phyloP scores from a whole-genome alignment of 1,284 basidiomycete genomes.

The Rhodotorula sp. region DNA sequence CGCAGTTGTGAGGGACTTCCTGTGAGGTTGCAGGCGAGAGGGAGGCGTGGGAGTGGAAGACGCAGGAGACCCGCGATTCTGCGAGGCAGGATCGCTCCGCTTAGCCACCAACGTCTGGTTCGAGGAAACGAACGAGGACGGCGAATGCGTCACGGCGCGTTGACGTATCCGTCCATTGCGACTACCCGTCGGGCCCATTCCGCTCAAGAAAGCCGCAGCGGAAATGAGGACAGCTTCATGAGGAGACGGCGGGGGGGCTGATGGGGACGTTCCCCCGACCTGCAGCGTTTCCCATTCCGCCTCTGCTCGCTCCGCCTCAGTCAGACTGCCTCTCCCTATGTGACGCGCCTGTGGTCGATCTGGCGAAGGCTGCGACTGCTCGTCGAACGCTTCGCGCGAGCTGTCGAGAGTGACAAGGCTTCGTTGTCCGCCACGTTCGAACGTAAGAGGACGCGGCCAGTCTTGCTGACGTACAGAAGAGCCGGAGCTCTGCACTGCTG shows the following conservation, averaged over 20 bases:
- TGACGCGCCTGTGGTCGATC: no score
- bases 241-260: background rate
- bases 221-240: background rate
- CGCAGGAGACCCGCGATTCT: no score
- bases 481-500: background rate
- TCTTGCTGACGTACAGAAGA: background rate
- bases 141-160: slow-evolving; percentile 5
- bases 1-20: slow-evolving; percentile 1
- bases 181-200: background rate
- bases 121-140: background rate
- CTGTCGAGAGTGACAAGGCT: no score
- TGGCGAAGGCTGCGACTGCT: no score
- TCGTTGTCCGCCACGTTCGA: no score
- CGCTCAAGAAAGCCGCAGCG: background rate
- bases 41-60: no score
- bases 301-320: background rate
- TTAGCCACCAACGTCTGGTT: background rate
- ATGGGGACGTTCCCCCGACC: background rate
- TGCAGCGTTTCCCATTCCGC: slow-evolving; percentile 21
- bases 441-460: no score
- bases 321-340: background rate
- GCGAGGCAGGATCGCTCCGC: background rate
- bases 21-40: background rate
- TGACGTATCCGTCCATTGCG: background rate
- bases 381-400: no score